These are phyloP conservation scores for Desmodesmus armatus DNA, from an alignment of 139 green algal species.

Conservation along the genomic window DNA sequence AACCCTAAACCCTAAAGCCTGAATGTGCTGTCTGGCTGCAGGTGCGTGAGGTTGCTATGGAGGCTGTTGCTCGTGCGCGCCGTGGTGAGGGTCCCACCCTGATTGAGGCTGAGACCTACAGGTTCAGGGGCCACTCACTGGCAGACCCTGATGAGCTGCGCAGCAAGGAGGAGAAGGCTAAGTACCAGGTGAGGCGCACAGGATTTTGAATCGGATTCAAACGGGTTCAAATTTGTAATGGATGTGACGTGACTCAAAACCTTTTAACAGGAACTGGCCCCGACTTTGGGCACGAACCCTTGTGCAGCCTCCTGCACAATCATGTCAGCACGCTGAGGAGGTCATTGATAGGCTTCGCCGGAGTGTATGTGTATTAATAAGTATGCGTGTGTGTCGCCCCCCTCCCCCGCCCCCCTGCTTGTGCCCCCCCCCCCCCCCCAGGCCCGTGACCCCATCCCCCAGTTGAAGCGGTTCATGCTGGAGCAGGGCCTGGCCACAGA, in stretches of 20 bases:
- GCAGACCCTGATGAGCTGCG: slow-evolving; percentile 98
- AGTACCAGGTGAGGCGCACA: slow-evolving; percentile 70
- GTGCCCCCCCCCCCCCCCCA: slow-evolving; percentile 41
- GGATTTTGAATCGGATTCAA: too few species aligned
- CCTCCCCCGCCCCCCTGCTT: too few species aligned
- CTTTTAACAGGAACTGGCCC: too few species aligned
- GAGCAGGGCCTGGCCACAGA: slow-evolving; percentile 79
- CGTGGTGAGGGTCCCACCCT: slow-evolving; percentile 95
- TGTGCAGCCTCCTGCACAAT: too few species aligned
- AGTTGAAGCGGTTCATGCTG: slow-evolving; percentile 87
- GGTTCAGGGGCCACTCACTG: slow-evolving; percentile 98
- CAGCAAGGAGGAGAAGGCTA: slow-evolving; percentile 92
- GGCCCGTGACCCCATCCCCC: slow-evolving; percentile 88
- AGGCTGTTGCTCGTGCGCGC: slow-evolving; percentile 91
- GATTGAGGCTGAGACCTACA: slow-evolving; percentile 98
- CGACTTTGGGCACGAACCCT: too few species aligned
- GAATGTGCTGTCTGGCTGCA: slow-evolving; percentile 50
- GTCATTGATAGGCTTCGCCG: too few species aligned
- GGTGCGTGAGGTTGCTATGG: slow-evolving; percentile 88
- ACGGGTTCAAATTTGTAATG: too few species aligned
- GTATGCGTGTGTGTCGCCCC: too few species aligned
- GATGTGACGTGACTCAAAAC: too few species aligned
- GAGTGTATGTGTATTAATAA: too few species aligned
- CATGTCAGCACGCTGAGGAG: too few species aligned
- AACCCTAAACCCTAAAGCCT: too few species aligned